Conservation (phyloP, 352 stramenopile genomes). For the Pythium biforme region DNA sequence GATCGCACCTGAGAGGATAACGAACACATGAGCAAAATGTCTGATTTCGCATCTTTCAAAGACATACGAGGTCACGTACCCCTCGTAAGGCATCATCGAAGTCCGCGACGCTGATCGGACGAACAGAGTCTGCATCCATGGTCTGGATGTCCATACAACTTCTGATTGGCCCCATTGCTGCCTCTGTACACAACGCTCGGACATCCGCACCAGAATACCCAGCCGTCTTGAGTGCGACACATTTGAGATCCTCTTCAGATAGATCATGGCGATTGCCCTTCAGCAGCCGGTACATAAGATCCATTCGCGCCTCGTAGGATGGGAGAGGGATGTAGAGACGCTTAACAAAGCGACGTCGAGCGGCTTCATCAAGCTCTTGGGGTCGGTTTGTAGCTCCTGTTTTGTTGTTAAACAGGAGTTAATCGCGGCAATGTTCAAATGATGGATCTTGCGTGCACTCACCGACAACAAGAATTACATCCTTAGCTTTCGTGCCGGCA, state of each 20-base stretch:
- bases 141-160: slow-evolving; percentile 80
- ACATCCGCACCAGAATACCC: slow-evolving; percentile 98
- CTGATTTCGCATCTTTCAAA: background rate
- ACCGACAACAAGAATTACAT: slow-evolving; percentile 90
- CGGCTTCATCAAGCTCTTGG: slow-evolving; percentile 98
- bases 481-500: slow-evolving; percentile 88
- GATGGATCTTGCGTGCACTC: slow-evolving; percentile 4
- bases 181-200: slow-evolving; percentile 95
- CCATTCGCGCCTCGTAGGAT: slow-evolving; percentile 78
- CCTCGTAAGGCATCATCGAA: slow-evolving; percentile 93
- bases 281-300: slow-evolving; percentile 91
- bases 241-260: slow-evolving; percentile 81
- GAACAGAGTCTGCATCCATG: slow-evolving; percentile 90
- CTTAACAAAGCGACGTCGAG: slow-evolving; percentile 96
- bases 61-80: slow-evolving; percentile 30
- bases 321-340: slow-evolving; percentile 97
- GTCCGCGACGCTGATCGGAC: slow-evolving; percentile 93
- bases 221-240: slow-evolving; percentile 84
- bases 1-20: slow-evolving; percentile 76
- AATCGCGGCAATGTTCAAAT: background rate
- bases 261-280: slow-evolving; percentile 92
- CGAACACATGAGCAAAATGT: background rate
- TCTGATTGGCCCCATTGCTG: slow-evolving; percentile 96
- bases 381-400: slow-evolving; percentile 95
- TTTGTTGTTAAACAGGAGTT: background rate